phyloP scores from a whole-genome alignment of 2,329 filamentous ascomycete species.

The Apiospora aurea region DNA sequence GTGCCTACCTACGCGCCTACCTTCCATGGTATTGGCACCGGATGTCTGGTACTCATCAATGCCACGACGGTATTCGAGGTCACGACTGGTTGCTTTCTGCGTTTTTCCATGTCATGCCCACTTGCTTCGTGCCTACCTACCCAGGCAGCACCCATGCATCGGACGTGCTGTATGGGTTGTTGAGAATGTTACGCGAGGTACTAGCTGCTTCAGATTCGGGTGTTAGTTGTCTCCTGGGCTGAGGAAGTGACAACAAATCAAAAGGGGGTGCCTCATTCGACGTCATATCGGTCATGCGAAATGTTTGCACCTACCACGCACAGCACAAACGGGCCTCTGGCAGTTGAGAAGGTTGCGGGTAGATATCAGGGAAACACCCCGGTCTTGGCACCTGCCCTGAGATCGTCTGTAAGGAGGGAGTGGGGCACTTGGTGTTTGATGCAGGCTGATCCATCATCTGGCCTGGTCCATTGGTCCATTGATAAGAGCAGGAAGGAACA shows the following conservation, averaged over 20 bases:
- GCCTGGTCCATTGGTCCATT: neutral
- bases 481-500: neutral
- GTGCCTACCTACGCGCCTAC: too few species aligned
- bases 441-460: neutral
- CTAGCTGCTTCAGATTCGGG: constrained; percentile 13
- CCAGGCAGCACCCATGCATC: neutral
- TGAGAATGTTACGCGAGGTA: neutral
- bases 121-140: neutral
- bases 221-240: neutral
- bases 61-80: neutral
- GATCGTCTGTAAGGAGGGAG: neutral
- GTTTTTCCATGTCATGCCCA: neutral
- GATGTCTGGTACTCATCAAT: neutral
- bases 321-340: neutral
- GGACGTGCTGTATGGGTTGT: neutral
- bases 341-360: constrained; percentile 2
- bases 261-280: neutral
- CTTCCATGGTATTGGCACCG: neutral
- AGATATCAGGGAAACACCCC: constrained; percentile 21
- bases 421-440: neutral
- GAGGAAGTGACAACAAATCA: neutral
- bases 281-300: neutral
- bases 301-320: neutral
- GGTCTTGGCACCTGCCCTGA: constrained; percentile 6
- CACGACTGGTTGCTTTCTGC: neutral